Conservation (phyloP, 805 yeast genomes). For the Yamadazyma insecticola region DNA sequence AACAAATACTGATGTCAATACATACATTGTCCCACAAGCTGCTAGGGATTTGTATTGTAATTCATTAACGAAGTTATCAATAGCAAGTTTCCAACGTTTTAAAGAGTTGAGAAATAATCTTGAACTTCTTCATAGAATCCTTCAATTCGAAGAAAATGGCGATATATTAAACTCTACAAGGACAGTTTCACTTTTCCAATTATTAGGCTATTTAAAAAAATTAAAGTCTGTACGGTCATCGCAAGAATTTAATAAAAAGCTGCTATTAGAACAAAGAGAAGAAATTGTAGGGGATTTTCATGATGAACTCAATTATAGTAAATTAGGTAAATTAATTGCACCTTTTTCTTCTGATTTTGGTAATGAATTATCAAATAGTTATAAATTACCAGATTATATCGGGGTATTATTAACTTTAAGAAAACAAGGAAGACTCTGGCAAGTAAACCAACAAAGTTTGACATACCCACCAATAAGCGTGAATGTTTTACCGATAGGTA, state of each 20-base stretch:
- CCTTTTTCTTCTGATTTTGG: slow-evolving; percentile 6
- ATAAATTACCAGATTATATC: slow-evolving; percentile 17
- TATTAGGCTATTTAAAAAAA: not conserved
- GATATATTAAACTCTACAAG: slow-evolving; percentile 25
- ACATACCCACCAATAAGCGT: slow-evolving; percentile 30
- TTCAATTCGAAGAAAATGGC: slow-evolving; percentile 38
- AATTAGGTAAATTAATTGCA: slow-evolving; percentile 10
- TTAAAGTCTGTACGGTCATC: not conserved
- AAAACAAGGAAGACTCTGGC: slow-evolving; percentile 47
- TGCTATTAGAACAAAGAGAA: not conserved
- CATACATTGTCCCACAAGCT: slow-evolving; percentile 29
- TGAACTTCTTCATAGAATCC: slow-evolving; percentile 40
- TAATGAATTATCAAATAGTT: slow-evolving; percentile 5
- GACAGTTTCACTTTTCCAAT: slow-evolving; percentile 30
- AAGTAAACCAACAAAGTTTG: slow-evolving; percentile 20
- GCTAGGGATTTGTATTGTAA: slow-evolving; percentile 33
- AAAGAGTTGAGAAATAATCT: slow-evolving; percentile 38
- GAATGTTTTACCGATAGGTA: slow-evolving; percentile 25
- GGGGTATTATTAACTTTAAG: slow-evolving; percentile 48
- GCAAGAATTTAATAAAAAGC: not conserved
- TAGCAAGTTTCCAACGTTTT: slow-evolving; percentile 35
- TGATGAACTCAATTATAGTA: slow-evolving; percentile 1
- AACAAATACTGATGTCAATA: slow-evolving; percentile 29
- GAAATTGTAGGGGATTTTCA: not conserved
- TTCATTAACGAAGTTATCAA: slow-evolving; percentile 34